Conservation (phyloP, 2,329 filamentous ascomycete genomes). For the Aureobasidium sp. region DNA sequence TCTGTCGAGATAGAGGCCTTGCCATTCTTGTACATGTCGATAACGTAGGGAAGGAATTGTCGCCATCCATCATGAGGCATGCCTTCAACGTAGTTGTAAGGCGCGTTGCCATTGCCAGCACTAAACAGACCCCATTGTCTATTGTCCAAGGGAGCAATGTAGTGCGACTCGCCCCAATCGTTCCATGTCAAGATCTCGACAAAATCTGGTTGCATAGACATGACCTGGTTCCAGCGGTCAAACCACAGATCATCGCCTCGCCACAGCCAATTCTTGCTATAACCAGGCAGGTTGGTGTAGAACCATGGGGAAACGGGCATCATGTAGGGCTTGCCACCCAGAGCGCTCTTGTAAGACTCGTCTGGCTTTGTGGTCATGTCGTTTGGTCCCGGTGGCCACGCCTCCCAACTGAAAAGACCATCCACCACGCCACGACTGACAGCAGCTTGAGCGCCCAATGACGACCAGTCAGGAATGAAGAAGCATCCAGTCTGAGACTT, state of each 20-base stretch:
- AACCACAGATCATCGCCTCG: slow-evolving; percentile 56
- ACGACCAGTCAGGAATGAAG: slow-evolving; percentile 44
- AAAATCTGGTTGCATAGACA: slow-evolving; percentile 45
- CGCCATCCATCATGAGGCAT: slow-evolving; percentile 48
- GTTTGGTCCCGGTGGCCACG: slow-evolving; percentile 44
- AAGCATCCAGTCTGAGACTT: slow-evolving; percentile 35
- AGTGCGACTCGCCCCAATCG: slow-evolving; percentile 54
- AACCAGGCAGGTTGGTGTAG: slow-evolving; percentile 50
- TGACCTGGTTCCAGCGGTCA: slow-evolving; percentile 50
- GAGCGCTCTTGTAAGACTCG: slow-evolving; percentile 13
- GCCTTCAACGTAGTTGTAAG: slow-evolving; percentile 42
- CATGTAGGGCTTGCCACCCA: slow-evolving; percentile 44
- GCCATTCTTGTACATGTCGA: slow-evolving; percentile 45
- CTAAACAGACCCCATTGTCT: not conserved
- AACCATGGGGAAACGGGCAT: slow-evolving; percentile 46
- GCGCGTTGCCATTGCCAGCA: slow-evolving; percentile 30
- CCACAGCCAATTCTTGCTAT: slow-evolving; percentile 57
- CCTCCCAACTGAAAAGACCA: slow-evolving; percentile 44
- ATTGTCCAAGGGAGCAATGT: slow-evolving; percentile 34
- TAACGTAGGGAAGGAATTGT: slow-evolving; percentile 44
- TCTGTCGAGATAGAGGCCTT: slow-evolving; percentile 21
- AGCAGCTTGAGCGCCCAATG: slow-evolving; percentile 29
- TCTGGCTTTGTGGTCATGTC: slow-evolving; percentile 39
- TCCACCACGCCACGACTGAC: slow-evolving; percentile 30
- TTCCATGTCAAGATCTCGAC: slow-evolving; percentile 55